Percentiles rank a stretch among this genome's conserved stretches.
Conservation (phyloP, 352 stramenopile genomes). For the Globisporangium ultimum region DNA sequence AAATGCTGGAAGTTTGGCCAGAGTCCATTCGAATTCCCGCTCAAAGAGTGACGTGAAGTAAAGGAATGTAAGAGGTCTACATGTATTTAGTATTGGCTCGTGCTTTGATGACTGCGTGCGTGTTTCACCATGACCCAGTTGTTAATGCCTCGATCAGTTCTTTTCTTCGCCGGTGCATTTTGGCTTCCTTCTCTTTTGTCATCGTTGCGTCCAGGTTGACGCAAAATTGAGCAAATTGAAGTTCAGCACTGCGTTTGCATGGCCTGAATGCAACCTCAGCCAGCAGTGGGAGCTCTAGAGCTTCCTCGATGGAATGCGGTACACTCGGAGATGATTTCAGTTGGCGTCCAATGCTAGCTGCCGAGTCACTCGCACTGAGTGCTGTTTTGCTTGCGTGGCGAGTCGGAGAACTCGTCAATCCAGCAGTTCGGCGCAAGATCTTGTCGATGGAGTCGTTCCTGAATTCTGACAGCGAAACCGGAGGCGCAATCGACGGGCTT, state of each 20-base stretch:
- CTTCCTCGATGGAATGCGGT: background rate
- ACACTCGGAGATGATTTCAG: background rate
- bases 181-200: slow-evolving; percentile 27
- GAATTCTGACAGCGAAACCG: slow-evolving; percentile 1
- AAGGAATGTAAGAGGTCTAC: slow-evolving; percentile 32
- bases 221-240: slow-evolving; percentile 25
- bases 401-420: background rate
- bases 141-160: slow-evolving; percentile 49
- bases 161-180: slow-evolving; percentile 33
- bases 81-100: slow-evolving; percentile 6
- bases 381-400: background rate
- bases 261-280: slow-evolving; percentile 16
- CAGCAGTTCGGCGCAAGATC: slow-evolving; percentile 12
- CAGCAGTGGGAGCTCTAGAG: slow-evolving; percentile 1
- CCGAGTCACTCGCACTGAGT: slow-evolving; percentile 5
- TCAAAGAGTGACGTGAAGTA: slow-evolving; percentile 23
- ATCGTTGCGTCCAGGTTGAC: slow-evolving; percentile 15
- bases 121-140: slow-evolving; percentile 18
- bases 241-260: slow-evolving; percentile 4
- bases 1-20: slow-evolving; percentile 64
- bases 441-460: slow-evolving; percentile 4
- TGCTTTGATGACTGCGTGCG: background rate
- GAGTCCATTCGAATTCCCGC: slow-evolving; percentile 27
- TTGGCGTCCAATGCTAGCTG: background rate
- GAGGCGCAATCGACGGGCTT: background rate